Evolutionary conservation across 2,329 filamentous ascomycete species (phyloP).

Genomic region (Verticillium longisporum): DNA sequence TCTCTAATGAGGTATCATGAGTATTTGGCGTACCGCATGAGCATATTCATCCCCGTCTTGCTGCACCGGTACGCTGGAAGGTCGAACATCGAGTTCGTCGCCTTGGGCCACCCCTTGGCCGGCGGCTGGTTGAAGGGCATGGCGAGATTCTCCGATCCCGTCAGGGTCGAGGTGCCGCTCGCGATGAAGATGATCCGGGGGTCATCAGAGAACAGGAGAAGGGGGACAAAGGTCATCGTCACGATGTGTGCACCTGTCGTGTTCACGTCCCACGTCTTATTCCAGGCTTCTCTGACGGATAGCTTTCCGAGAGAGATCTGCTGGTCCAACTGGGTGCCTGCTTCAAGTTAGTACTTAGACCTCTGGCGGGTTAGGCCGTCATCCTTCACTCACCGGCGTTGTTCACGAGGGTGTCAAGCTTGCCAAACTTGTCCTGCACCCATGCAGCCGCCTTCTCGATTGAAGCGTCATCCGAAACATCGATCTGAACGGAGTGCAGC

Average conservation of each 20-base stretch:
- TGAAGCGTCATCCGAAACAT: conserved; percentile 12
- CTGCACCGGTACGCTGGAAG: conserved; percentile 14
- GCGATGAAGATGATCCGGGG: conserved; percentile 44
- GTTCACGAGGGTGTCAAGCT: conserved; percentile 19
- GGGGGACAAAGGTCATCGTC: conserved; percentile 26
- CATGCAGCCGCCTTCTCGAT: conserved; percentile 9
- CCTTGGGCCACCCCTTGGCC: conserved; percentile 39
- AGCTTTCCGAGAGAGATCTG: not conserved
- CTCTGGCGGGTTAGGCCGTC: not conserved
- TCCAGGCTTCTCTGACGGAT: conserved; percentile 30
- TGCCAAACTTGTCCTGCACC: conserved; percentile 6
- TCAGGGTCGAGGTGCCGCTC: conserved; percentile 31
- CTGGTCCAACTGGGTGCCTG: not conserved
- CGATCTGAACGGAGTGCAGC: conserved; percentile 9
- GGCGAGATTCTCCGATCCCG: conserved; percentile 18
- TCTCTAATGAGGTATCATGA: not conserved
- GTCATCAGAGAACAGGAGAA: conserved; percentile 32
- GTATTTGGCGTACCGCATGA: conserved; percentile 10
- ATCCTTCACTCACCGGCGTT: conserved; percentile 17
- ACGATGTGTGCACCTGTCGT: conserved; percentile 33
- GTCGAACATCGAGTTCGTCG: conserved; percentile 31
- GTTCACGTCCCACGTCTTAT: conserved; percentile 41
- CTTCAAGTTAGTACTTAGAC: no score
- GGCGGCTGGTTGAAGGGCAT: conserved; percentile 16
- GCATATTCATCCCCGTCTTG: conserved; percentile 22